These are phyloP conservation scores for Trichoderma erinaceum DNA, from an alignment of 495 filamentous ascomycete species.

Conservation along the genomic window DNA sequence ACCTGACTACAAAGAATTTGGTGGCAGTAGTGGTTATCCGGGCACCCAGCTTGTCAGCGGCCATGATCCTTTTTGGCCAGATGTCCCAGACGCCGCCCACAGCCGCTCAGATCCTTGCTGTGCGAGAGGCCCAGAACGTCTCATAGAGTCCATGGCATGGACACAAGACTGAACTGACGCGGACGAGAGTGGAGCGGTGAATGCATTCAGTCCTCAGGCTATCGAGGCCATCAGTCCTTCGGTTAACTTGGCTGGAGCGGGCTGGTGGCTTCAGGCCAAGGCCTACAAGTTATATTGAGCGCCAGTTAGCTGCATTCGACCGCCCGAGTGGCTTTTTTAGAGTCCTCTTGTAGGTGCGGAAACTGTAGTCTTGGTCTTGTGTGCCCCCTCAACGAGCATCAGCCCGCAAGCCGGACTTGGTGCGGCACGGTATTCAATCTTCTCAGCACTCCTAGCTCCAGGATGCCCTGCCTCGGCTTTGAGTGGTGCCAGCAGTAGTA, in stretches of 20 bases:
- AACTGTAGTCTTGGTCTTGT: not conserved
- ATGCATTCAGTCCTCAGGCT: not conserved
- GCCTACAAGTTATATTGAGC: not conserved
- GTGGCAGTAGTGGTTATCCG: too few species aligned
- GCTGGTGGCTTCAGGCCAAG: not conserved
- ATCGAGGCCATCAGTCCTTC: not conserved
- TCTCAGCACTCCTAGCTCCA: not conserved
- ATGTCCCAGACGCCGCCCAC: not conserved
- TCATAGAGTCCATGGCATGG: not conserved
- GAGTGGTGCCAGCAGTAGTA: not conserved
- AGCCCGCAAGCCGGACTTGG: not conserved
- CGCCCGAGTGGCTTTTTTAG: not conserved
- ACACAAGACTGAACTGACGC: not conserved
- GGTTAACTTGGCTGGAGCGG: not conserved
- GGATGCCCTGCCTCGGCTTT: not conserved
- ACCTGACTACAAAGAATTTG: too few species aligned
- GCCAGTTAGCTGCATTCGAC: conserved; percentile 3
- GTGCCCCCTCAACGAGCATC: not conserved
- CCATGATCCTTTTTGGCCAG: not conserved
- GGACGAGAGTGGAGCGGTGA: conserved; percentile 10
- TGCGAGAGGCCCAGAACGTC: conserved; percentile 1
- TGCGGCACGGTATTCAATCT: conserved; percentile 8
- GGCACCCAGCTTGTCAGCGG: too few species aligned
- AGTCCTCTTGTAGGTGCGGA: not conserved
- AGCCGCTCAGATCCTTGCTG: conserved; percentile 7